Evolutionary conservation across 1,139 yeast genomes (phyloP).

Genomic region (Geotrichum bryndzae): DNA sequence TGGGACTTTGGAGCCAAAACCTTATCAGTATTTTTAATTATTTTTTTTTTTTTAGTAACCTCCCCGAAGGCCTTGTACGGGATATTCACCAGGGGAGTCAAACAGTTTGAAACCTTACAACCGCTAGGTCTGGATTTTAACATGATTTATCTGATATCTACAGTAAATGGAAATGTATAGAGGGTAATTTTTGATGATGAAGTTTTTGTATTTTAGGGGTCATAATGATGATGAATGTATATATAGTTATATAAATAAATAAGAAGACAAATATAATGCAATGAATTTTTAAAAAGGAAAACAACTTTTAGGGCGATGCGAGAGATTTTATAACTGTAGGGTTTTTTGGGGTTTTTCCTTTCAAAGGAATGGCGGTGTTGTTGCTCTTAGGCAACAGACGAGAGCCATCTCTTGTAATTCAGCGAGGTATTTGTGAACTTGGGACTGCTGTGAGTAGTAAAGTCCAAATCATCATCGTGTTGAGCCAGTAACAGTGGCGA

Average conservation of each 20-base stretch:
- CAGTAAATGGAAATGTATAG: no score
- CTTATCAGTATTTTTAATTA: no score
- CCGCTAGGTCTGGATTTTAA: no score
- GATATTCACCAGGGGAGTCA: no score
- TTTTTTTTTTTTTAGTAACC: no score
- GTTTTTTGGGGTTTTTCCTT: neutral
- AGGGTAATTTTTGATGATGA: no score
- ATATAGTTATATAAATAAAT: neutral
- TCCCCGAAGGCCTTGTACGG: no score
- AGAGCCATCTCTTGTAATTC: slow-evolving; percentile 26
- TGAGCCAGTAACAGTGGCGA: neutral
- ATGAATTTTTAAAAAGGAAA: neutral
- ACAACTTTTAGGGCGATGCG: neutral
- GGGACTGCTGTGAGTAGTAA: slow-evolving; percentile 14
- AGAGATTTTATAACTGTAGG: neutral
- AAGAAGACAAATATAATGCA: neutral
- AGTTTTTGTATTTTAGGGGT: neutral
- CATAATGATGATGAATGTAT: neutral
- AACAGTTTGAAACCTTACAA: no score
- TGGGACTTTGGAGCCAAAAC: no score
- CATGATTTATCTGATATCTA: no score
- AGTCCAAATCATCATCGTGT: slow-evolving; percentile 25
- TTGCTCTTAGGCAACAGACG: slow-evolving; percentile 16
- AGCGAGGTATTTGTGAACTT: slow-evolving; percentile 21
- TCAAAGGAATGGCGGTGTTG: neutral